Conservation (phyloP, 2,329 filamentous ascomycete species). For the Clarireedia monteithiana region DNA sequence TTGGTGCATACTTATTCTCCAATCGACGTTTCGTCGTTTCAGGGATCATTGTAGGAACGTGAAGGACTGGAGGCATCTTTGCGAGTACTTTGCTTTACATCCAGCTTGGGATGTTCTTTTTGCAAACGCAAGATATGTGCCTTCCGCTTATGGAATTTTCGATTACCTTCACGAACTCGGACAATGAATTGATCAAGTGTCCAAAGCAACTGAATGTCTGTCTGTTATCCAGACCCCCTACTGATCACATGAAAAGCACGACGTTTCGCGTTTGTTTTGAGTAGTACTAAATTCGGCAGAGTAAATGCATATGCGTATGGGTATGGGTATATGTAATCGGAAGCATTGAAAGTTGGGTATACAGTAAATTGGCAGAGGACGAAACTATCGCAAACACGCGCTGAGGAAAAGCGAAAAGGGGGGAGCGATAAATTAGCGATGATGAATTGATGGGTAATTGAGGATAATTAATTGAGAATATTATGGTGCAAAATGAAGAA, state of each 20-base stretch:
- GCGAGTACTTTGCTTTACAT: no score
- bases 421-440: background rate
- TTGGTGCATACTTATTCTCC: constrained; percentile 16
- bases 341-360: no score
- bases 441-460: constrained; percentile 16
- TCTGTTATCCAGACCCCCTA: no score
- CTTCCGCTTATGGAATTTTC: background rate
- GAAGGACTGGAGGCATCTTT: constrained; percentile 13
- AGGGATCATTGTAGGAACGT: constrained; percentile 11
- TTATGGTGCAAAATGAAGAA: background rate
- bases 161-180: no score
- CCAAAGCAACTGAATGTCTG: no score
- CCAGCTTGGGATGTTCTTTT: no score
- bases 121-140: background rate
- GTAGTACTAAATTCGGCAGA: no score
- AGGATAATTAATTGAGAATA: constrained; percentile 11
- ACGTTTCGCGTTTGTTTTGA: no score
- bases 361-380: background rate
- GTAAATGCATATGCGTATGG: no score
- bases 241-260: no score
- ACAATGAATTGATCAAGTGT: no score
- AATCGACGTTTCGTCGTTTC: constrained; percentile 17
- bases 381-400: background rate
- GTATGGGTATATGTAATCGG: no score
- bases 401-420: background rate